These are phyloP conservation scores for Sungouiella thailandica DNA, from an alignment of 805 yeast genomes.

Conservation along the genomic window DNA sequence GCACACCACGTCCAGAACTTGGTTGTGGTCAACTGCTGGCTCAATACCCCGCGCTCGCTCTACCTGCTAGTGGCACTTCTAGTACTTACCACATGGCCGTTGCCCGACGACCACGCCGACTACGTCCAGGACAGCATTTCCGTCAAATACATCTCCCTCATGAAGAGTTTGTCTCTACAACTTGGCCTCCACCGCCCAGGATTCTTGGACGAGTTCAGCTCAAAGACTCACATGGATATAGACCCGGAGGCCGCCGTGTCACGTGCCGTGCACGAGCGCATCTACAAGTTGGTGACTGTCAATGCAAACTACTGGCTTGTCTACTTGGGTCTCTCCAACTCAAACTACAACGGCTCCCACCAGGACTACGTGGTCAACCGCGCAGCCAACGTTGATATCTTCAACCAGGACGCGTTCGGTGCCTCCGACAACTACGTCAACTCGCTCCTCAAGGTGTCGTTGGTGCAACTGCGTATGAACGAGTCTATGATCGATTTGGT, in stretches of 20 bases:
- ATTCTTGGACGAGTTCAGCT: slow-evolving; percentile 39
- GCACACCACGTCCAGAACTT: slow-evolving; percentile 30
- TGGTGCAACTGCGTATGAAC: slow-evolving; percentile 36
- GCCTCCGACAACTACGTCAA: slow-evolving; percentile 19
- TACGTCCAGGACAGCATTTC: slow-evolving; percentile 28
- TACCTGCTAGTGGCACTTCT: slow-evolving; percentile 34
- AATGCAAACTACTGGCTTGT: slow-evolving; percentile 42
- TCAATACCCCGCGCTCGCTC: slow-evolving; percentile 40
- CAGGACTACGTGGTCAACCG: slow-evolving; percentile 36
- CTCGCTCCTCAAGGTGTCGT: slow-evolving; percentile 25
- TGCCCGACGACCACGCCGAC: slow-evolving; percentile 24
- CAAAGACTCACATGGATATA: slow-evolving; percentile 21
- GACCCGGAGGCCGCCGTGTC: slow-evolving; percentile 26
- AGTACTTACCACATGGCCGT: slow-evolving; percentile 43
- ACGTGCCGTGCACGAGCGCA: slow-evolving; percentile 34
- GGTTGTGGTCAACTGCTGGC: slow-evolving; percentile 41
- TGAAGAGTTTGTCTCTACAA: slow-evolving; percentile 37
- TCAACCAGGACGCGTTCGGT: slow-evolving; percentile 8
- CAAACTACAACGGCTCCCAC: slow-evolving; percentile 19
- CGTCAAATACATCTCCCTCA: slow-evolving; percentile 32
- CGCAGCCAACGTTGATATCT: slow-evolving; percentile 24
- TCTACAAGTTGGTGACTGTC: slow-evolving; percentile 38
- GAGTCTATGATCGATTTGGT: slow-evolving; percentile 33
- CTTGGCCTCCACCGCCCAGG: slow-evolving; percentile 39
- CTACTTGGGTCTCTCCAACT: slow-evolving; percentile 31